Base-by-base conservation (phyloP, 768 basidiomycete genomes). In the Collybiopsis confluens region DNA sequence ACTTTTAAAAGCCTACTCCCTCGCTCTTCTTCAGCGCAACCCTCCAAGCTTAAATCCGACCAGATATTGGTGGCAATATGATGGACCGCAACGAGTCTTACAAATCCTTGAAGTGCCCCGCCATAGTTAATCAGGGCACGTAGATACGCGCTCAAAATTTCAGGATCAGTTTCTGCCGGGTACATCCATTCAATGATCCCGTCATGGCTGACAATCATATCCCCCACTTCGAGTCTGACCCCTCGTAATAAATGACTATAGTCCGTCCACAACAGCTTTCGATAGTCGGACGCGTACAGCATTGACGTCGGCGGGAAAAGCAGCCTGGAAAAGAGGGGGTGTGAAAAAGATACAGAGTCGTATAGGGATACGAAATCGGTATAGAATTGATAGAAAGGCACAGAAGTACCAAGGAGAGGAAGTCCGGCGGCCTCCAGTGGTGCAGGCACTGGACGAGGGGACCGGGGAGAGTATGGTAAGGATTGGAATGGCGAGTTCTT, bases 321-420 rank as follows among this genome's bases (percentile, higher is more conserved):
- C 11, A 96, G 76, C 2, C 78, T 74, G 11, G 80, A 83, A 62
- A 98, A 98, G 1, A 82, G 67, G 0, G 78, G 75, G 62, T 98
- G 83, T 2, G 85, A 81, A 67, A 95, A 95, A 7, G 95, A 98
- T 59, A 93, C 84, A 3, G 92, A 81, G 62, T 92, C 90, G 69
- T 95, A 98, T n/a, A 98, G 71, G 1, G 81, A 85, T 53, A 96
- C 76, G 64, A 97, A 87, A 68, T 97, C 94, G 13, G 88, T 88
- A 71, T 93, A 98, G 62, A 88, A 92, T 66, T 96, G 93, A 73
- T 84, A 97, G 74, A 98, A 98, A 0, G 94, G 92, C 0, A 85
- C 84, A 4, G 72, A 69, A 1, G 75, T 57, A 0, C 86, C 84
- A n/a, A 92, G 79, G 65, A 85, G 85, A 23, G 72, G 70, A 11